Evolutionary conservation across 345 rosid genomes (phyloP).

Genomic region (Murraya paniculata): DNA sequence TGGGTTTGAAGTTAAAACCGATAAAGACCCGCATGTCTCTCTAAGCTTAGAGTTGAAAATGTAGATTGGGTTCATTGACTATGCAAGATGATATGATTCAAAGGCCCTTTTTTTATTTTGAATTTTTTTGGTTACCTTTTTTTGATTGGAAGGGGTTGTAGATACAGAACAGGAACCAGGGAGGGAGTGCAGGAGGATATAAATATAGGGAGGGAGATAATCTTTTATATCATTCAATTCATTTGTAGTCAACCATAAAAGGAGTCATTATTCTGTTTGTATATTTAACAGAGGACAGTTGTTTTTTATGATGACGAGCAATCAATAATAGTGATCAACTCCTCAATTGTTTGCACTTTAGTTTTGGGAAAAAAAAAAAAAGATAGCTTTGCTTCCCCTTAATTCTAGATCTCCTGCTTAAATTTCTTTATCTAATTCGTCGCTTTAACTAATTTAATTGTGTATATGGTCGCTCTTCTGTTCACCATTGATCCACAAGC

Average conservation of each 20-base stretch:
- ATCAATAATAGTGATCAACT: slow-evolving; percentile 19
- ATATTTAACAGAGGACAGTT: slow-evolving; percentile 19
- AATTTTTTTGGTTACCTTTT: background rate
- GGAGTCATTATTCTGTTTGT: slow-evolving; percentile 25
- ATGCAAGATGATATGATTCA: background rate
- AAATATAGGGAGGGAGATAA: background rate
- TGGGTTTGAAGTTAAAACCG: slow-evolving; percentile 98
- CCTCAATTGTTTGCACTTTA: background rate
- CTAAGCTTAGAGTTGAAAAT: slow-evolving; percentile 13
- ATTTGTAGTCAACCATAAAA: slow-evolving; percentile 56
- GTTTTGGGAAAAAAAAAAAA: background rate
- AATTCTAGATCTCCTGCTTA: too few relatives aligned
- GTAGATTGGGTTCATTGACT: background rate
- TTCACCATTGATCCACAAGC: too few relatives aligned
- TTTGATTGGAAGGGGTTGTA: slow-evolving; percentile 29
- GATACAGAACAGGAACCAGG: slow-evolving; percentile 22
- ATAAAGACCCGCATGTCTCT: slow-evolving; percentile 69
- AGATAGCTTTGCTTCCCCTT: background rate
- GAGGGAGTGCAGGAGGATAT: background rate
- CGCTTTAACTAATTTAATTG: too few relatives aligned
- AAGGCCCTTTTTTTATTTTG: slow-evolving; percentile 1
- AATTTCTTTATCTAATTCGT: too few relatives aligned
- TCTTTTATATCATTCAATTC: slow-evolving; percentile 33
- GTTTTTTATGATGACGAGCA: slow-evolving; percentile 24
- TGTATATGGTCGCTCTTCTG: too few relatives aligned